A percentile compares a stretch with the other conserved stretches of the same genome.
Evolutionary conservation across 2,329 filamentous ascomycete species (phyloP).

Genomic region (Chrysoporthe puriensis): DNA sequence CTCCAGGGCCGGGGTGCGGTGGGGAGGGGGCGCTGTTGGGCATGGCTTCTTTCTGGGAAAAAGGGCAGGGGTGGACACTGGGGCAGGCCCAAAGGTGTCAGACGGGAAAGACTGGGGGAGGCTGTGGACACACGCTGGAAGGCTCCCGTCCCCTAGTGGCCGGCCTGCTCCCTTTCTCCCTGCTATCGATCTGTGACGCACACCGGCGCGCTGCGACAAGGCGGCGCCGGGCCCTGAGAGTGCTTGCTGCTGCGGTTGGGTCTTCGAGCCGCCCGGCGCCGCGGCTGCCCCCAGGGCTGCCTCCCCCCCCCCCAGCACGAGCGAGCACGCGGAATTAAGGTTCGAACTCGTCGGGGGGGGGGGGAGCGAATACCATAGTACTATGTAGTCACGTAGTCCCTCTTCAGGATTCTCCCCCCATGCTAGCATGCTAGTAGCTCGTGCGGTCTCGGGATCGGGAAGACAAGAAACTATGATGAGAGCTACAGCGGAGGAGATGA

Average conservation of each 20-base stretch:
- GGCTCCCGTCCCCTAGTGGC: not conserved
- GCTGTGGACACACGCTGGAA: constrained; percentile 1
- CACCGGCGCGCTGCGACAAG: not conserved
- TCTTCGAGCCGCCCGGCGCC: too few relatives aligned
- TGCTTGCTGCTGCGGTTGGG: not conserved
- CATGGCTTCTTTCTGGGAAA: not conserved
- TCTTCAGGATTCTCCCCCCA: too few relatives aligned
- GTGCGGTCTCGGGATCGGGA: not conserved
- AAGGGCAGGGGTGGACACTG: not conserved
- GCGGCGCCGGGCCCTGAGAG: not conserved
- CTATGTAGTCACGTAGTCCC: too few relatives aligned
- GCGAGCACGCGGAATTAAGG: not conserved
- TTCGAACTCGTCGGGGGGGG: not conserved
- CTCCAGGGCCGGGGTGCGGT: too few relatives aligned
- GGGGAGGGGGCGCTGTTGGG: not conserved
- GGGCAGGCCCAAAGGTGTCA: constrained; percentile 6
- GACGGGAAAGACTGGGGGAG: constrained; percentile 11
- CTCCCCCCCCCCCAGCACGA: not conserved
- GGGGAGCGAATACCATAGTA: too few relatives aligned
- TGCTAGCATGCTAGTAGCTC: too few relatives aligned
- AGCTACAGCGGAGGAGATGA: not conserved
- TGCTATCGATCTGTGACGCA: not conserved
- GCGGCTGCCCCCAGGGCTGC: not conserved
- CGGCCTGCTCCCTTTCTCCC: not conserved
- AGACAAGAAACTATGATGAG: not conserved